phyloP scores from a whole-genome alignment of 1,284 basidiomycete genomes.

The Ceratobasidium sp. region DNA sequence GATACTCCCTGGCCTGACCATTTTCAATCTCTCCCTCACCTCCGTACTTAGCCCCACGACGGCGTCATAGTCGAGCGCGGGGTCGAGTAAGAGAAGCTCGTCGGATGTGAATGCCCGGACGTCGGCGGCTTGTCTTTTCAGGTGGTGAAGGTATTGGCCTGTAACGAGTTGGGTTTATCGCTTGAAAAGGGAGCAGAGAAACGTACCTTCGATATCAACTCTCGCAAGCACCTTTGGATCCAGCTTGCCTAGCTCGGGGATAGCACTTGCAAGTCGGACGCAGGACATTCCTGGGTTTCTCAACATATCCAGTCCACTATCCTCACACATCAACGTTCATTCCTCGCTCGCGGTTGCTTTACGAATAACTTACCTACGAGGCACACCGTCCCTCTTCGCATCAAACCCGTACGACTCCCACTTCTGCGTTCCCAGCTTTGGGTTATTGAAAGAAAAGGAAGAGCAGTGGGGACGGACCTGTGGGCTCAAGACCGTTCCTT shows the following conservation, averaged over 20 bases:
- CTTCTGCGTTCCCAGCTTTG: conserved; percentile 55
- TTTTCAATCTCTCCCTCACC: conserved; percentile 72
- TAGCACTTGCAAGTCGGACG: conserved; percentile 58
- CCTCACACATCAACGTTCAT: background rate
- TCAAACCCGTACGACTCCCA: conserved; percentile 70
- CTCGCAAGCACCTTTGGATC: conserved; percentile 67
- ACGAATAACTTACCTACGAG: conserved; percentile 61
- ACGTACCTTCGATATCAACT: conserved; percentile 75
- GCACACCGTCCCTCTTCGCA: conserved; percentile 68
- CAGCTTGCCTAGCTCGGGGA: conserved; percentile 68
- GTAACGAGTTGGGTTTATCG: background rate
- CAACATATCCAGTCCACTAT: conserved; percentile 81
- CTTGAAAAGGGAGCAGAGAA: conserved; percentile 12
- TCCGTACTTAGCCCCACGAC: conserved; percentile 81
- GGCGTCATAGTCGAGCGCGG: conserved; percentile 72
- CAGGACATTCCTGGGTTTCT: conserved; percentile 69
- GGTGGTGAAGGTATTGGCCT: conserved; percentile 71
- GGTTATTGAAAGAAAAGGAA: background rate
- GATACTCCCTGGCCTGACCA: conserved; percentile 73
- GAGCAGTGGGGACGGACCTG: conserved; percentile 60
- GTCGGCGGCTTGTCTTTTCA: conserved; percentile 77
- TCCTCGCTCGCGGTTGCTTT: conserved; percentile 1
- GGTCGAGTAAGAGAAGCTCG: conserved; percentile 75
- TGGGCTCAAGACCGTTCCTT: conserved; percentile 64
- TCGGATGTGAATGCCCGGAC: conserved; percentile 81